Evolutionary conservation across 208 protist species (phyloP).

Genomic region (Leishmania arabica): DNA sequence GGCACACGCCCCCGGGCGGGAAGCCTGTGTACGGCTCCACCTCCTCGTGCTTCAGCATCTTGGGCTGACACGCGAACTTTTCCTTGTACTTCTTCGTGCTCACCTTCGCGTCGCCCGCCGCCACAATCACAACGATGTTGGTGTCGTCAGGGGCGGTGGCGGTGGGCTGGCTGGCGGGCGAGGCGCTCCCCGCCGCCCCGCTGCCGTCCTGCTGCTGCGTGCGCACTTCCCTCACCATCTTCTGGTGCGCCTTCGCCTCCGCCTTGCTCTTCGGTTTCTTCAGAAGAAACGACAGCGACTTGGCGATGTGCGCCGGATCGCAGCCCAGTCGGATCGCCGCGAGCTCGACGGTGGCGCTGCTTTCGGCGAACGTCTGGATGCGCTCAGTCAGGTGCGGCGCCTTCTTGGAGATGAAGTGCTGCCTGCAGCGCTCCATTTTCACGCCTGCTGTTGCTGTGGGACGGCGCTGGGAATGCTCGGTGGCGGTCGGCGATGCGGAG

Average conservation of each 20-base stretch:
- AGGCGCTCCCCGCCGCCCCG: constrained; percentile 7
- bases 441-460: neutral
- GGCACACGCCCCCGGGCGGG: constrained; percentile 59
- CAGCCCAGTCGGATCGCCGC: constrained; percentile 52
- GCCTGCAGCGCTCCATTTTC: constrained; percentile 39
- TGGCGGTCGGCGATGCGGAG: neutral
- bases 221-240: constrained; percentile 16
- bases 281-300: constrained; percentile 50
- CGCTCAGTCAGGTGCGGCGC: constrained; percentile 40
- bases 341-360: constrained; percentile 57
- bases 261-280: constrained; percentile 33
- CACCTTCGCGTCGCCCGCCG: constrained; percentile 55
- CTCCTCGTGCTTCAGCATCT: constrained; percentile 60
- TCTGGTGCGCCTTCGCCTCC: constrained; percentile 34
- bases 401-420: constrained; percentile 34
- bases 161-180: constrained; percentile 6
- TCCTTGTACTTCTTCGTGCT: constrained; percentile 50
- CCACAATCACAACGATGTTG: constrained; percentile 46
- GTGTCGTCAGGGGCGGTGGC: neutral
- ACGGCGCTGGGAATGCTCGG: neutral
- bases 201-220: constrained; percentile 10
- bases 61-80: constrained; percentile 42
- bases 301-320: constrained; percentile 56
- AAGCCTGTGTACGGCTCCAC: constrained; percentile 54
- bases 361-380: constrained; percentile 49